These are phyloP conservation scores for Pilatotrama ljubarskyi DNA, from an alignment of 768 basidiomycete genomes.

Conservation along the genomic window DNA sequence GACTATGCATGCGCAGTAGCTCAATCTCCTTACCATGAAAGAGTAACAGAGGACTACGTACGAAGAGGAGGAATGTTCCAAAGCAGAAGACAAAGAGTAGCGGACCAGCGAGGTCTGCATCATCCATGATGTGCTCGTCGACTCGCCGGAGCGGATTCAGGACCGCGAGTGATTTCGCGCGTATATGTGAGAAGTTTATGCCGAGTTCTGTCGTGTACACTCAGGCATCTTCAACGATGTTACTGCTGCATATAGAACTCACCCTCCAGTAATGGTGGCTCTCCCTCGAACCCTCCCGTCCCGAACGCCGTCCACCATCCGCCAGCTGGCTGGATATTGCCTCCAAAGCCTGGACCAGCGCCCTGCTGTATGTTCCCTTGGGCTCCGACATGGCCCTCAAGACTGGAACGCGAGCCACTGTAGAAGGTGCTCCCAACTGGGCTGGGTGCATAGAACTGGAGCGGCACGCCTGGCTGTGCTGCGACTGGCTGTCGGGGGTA, in stretches of 20 bases:
- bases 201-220: slow-evolving; percentile 71
- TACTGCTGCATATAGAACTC: not conserved
- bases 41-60: slow-evolving; percentile 42
- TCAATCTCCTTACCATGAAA: too few relatives aligned
- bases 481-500: slow-evolving; percentile 46
- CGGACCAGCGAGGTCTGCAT: slow-evolving; percentile 96
- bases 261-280: slow-evolving; percentile 96
- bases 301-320: slow-evolving; percentile 97
- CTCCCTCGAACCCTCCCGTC: slow-evolving; percentile 92
- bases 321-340: slow-evolving; percentile 71
- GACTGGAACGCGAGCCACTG: slow-evolving; percentile 69
- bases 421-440: slow-evolving; percentile 62
- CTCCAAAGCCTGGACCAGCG: slow-evolving; percentile 55
- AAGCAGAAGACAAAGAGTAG: slow-evolving; percentile 95
- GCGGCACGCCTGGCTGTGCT: slow-evolving; percentile 49
- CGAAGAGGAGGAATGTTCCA: slow-evolving; percentile 88
- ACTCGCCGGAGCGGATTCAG: slow-evolving; percentile 86
- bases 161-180: slow-evolving; percentile 90
- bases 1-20: slow-evolving; percentile 53
- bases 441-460: slow-evolving; percentile 77
- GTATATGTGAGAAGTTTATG: slow-evolving; percentile 96
- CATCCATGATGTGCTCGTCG: slow-evolving; percentile 96
- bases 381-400: slow-evolving; percentile 66
- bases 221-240: not conserved
- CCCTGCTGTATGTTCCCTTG: slow-evolving; percentile 55